phyloP scores from a whole-genome alignment of 805 yeast species.

The Monosporozyma servazzii region DNA sequence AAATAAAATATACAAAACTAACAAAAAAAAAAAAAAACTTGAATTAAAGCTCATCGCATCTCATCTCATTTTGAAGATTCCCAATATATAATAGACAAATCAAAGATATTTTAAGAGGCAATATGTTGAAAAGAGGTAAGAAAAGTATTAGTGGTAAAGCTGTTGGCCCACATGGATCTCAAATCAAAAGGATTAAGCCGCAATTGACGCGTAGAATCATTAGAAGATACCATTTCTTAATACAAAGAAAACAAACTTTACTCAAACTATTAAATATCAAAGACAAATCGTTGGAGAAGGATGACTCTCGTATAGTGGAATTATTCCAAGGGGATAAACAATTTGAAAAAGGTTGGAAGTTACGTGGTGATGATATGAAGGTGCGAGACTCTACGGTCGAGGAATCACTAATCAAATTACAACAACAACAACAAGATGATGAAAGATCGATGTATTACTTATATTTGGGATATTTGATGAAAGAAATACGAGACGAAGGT shows the following conservation, averaged over 20 bases:
- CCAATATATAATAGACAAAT: background rate
- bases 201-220: constrained; percentile 65
- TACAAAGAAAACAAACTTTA: constrained; percentile 44
- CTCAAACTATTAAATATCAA: constrained; percentile 25
- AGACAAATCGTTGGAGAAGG: background rate
- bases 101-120: background rate
- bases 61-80: constrained; percentile 8
- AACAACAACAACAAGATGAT: constrained; percentile 4
- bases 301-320: background rate
- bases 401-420: constrained; percentile 6
- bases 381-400: constrained; percentile 7
- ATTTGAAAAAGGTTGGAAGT: constrained; percentile 2
- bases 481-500: constrained; percentile 56
- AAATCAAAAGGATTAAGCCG: constrained; percentile 52
- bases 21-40: background rate
- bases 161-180: constrained; percentile 23
- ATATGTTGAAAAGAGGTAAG: constrained; percentile 22
- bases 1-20: too few relatives aligned
- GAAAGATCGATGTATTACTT: constrained; percentile 12
- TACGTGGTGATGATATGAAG: constrained; percentile 2
- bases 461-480: constrained; percentile 46
- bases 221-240: constrained; percentile 63
- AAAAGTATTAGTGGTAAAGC: constrained; percentile 30
- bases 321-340: background rate
- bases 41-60: constrained; percentile 14